phyloP scores from a whole-genome alignment of 257 asterid species.

The Mentha longifolia region DNA sequence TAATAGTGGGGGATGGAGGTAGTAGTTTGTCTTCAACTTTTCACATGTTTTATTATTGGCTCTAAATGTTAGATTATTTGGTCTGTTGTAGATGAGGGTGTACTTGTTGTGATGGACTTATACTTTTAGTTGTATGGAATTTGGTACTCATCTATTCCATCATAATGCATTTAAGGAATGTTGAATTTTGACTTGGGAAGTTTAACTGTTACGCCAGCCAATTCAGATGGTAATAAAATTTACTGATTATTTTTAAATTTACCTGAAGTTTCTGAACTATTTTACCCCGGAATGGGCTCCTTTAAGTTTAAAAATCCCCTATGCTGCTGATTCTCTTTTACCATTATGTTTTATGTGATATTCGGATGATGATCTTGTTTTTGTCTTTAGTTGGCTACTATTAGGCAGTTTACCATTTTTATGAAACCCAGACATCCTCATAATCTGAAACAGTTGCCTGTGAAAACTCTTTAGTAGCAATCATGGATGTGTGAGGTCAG shows the following conservation, averaged over 20 bases:
- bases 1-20: no score
- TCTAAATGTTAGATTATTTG: conserved; percentile 23
- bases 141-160: not conserved
- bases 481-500: conserved; percentile 18
- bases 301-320: conserved; percentile 11
- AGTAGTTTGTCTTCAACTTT: conserved; percentile 25
- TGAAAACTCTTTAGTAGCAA: conserved; percentile 19
- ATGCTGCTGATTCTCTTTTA: conserved; percentile 6
- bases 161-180: conserved; percentile 1
- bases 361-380: conserved; percentile 17
- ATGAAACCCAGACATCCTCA: conserved; percentile 18
- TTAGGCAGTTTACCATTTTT: conserved; percentile 13
- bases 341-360: conserved; percentile 26
- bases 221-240: conserved; percentile 20
- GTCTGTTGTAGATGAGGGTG: conserved; percentile 23
- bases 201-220: not conserved
- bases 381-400: conserved; percentile 26
- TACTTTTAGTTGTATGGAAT: conserved; percentile 19
- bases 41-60: conserved; percentile 13
- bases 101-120: conserved; percentile 17
- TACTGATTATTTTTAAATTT: conserved; percentile 4
- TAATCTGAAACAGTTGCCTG: conserved; percentile 24
- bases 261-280: not conserved
- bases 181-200: not conserved
- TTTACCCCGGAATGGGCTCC: not conserved